phyloP scores from a whole-genome alignment of 176 grass and related monocot genomes.

The Areca catechu region DNA sequence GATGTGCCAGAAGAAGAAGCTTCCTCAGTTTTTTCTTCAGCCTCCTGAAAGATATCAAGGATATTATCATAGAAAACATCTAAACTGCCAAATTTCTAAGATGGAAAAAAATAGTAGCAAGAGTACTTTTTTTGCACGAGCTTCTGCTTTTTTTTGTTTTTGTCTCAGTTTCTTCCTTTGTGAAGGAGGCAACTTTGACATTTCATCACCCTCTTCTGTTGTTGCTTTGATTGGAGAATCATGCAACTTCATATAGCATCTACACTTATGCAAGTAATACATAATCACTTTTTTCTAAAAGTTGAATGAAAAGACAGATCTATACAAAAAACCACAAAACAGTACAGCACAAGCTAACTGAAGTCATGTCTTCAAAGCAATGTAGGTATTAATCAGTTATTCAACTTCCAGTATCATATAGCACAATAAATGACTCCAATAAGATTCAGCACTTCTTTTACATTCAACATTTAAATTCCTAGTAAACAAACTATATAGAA shows the following conservation, averaged over 20 bases:
- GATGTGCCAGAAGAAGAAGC: constrained; percentile 48
- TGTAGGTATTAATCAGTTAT: too few relatives aligned
- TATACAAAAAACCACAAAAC: too few relatives aligned
- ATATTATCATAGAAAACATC: neutral
- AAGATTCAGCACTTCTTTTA: neutral
- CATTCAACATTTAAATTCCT: neutral
- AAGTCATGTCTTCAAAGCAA: too few relatives aligned
- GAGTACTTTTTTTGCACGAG: constrained; percentile 94
- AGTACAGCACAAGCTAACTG: too few relatives aligned
- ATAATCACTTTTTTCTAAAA: neutral
- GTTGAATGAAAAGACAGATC: too few relatives aligned
- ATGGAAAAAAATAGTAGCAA: neutral
- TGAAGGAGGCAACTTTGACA: constrained; percentile 83
- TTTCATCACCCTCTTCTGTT: constrained; percentile 66
- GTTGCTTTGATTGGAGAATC: constrained; percentile 80
- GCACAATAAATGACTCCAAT: neutral
- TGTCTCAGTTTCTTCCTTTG: constrained; percentile 97
- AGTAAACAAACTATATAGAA: too few relatives aligned
- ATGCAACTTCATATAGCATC: constrained; percentile 95
- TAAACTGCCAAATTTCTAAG: neutral
- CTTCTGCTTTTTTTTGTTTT: constrained; percentile 97
- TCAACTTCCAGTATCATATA: neutral
- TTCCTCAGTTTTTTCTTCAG: constrained; percentile 91
- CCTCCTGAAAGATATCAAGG: constrained; percentile 41
- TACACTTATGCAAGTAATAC: constrained; percentile 18